Evolutionary conservation across 2,329 filamentous ascomycete genomes (phyloP).

Genomic region (Cladosporium cucumerinum): DNA sequence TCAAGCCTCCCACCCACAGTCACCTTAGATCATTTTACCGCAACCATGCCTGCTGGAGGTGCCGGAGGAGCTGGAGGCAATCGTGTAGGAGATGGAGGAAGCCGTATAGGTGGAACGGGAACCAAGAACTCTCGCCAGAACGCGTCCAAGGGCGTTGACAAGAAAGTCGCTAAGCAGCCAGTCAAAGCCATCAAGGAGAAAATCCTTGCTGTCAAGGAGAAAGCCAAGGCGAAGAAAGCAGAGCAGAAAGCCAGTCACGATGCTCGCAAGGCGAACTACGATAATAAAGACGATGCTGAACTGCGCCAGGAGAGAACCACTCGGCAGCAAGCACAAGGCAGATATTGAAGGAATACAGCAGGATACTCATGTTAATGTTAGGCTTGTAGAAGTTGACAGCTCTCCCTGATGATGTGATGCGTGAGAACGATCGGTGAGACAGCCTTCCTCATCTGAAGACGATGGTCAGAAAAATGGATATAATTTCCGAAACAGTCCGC

Average conservation of each 20-base stretch:
- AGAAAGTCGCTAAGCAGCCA: conserved; percentile 5
- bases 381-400: too few relatives aligned
- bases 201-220: not conserved
- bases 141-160: not conserved
- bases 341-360: too few relatives aligned
- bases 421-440: too few relatives aligned
- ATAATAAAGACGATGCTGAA: not conserved
- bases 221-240: not conserved
- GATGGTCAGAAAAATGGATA: too few relatives aligned
- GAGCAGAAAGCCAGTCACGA: conserved; percentile 5
- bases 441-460: too few relatives aligned
- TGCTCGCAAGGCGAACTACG: not conserved
- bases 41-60: not conserved
- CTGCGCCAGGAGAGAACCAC: not conserved
- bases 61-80: not conserved
- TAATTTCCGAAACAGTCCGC: too few relatives aligned
- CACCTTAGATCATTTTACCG: not conserved
- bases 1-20: not conserved
- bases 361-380: too few relatives aligned
- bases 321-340: not conserved
- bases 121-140: not conserved
- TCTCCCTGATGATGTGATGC: too few relatives aligned
- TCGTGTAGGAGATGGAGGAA: not conserved
- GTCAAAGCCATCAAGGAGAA: conserved; percentile 14
- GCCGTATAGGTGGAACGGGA: not conserved